A percentile compares a stretch with the other conserved stretches of the same genome.
Evolutionary conservation across 352 stramenopile genomes (phyloP).

Genomic region (Phytophthora syringae): DNA sequence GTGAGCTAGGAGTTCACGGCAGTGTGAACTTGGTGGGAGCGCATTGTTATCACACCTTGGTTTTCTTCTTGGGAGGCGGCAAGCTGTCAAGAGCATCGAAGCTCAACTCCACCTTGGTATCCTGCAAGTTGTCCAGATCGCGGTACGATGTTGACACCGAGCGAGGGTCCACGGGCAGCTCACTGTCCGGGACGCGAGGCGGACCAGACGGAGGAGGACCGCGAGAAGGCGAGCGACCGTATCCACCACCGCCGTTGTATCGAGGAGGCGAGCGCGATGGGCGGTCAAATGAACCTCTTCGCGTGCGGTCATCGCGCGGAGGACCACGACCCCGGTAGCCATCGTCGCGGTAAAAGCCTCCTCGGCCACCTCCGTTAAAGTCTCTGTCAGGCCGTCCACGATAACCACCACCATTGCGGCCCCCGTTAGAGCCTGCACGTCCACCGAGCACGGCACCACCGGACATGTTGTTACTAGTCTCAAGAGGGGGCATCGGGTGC

Average conservation of each 20-base stretch:
- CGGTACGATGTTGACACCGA: slow-evolving; percentile 87
- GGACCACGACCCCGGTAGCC: slow-evolving; percentile 62
- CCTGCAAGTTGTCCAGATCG: slow-evolving; percentile 83
- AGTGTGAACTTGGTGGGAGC: slow-evolving; percentile 16
- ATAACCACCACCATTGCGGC: slow-evolving; percentile 37
- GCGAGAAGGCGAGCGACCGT: slow-evolving; percentile 37
- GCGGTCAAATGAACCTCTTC: slow-evolving; percentile 56
- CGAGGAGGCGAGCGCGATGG: slow-evolving; percentile 46
- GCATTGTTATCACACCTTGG: slow-evolving; percentile 58
- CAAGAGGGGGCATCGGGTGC: slow-evolving; percentile 74
- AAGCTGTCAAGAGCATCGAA: slow-evolving; percentile 84
- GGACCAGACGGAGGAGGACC: slow-evolving; percentile 28
- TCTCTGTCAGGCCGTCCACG: slow-evolving; percentile 38
- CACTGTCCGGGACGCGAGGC: slow-evolving; percentile 55
- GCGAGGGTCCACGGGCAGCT: slow-evolving; percentile 80
- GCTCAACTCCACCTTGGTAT: slow-evolving; percentile 85
- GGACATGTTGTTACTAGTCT: slow-evolving; percentile 68
- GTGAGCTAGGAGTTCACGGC: slow-evolving; percentile 16
- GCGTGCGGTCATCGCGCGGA: slow-evolving; percentile 53
- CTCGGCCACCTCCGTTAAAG: slow-evolving; percentile 42
- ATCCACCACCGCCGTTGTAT: slow-evolving; percentile 32
- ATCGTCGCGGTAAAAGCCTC: slow-evolving; percentile 67
- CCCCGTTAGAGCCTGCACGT: slow-evolving; percentile 40
- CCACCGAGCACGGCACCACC: slow-evolving; percentile 62
- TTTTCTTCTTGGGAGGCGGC: slow-evolving; percentile 88